phyloP scores from a whole-genome alignment of 768 basidiomycete species.

The Termitomyces sp. region DNA sequence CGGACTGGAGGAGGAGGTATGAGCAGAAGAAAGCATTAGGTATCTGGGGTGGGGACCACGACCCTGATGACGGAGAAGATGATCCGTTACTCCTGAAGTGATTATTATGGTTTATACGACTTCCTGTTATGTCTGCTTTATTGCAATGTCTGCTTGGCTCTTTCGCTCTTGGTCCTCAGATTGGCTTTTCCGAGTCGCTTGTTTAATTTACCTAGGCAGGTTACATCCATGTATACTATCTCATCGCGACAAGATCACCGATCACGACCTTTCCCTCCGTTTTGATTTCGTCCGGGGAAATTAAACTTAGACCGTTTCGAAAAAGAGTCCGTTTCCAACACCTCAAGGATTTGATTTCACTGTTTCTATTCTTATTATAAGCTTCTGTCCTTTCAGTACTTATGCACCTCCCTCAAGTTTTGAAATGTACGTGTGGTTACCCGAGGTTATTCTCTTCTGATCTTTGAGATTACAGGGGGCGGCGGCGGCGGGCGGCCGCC shows the following conservation, averaged over 20 bases:
- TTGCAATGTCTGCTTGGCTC: background rate
- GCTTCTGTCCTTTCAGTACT: no score
- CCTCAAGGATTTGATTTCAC: no score
- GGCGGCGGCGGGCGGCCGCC: background rate
- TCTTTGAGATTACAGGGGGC: background rate
- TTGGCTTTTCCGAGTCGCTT: background rate
- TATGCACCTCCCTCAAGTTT: background rate
- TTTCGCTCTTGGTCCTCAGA: background rate
- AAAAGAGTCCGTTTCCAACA: background rate
- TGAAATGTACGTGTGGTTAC: no score
- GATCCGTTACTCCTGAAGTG: constrained; percentile 17
- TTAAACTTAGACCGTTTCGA: background rate
- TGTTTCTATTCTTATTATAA: background rate
- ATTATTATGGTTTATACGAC: background rate
- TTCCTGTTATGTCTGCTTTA: background rate
- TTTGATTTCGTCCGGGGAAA: background rate
- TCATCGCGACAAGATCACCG: background rate
- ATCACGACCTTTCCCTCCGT: background rate
- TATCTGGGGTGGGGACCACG: constrained; percentile 12
- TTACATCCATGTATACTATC: no score
- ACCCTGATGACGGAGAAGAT: constrained; percentile 16
- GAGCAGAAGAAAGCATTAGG: constrained; percentile 5
- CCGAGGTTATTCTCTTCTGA: background rate
- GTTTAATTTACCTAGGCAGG: background rate
- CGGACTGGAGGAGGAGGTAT: constrained; percentile 7